Base-by-base conservation (phyloP, 495 filamentous ascomycete genomes). In the Tuber brumale region DNA sequence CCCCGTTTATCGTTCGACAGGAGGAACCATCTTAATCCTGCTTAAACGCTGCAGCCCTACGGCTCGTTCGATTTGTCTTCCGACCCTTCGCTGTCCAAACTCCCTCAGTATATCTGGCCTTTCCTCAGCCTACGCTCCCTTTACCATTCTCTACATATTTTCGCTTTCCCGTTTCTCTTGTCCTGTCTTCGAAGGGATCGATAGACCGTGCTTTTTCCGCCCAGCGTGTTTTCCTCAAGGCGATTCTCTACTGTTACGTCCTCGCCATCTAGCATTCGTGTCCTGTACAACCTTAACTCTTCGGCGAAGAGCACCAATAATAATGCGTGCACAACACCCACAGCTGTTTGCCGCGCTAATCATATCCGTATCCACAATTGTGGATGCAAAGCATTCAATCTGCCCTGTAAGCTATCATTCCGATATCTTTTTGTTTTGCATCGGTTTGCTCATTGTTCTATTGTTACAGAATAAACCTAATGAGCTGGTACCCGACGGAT, bases 401-500 rank as follows among this genome's bases (percentile, higher is more conserved):
- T 80, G 78, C 76, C 72, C 41, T 46, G 78, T 80, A 80, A 79
- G 70, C 51, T n/a, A 37, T 69, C 42, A 44, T 37, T 70, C 14
- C 42, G 31, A 9, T 69, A 19, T 12, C 10, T n/a, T 27, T 27
- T 42, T 23, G 19, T 37, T 66, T 37, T 71, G 44, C n/a, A 46
- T 19, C 74, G 8, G 16, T 27, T 51, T 69, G 41, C 66, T 73
- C 39, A 69, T 44, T 37, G 7, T n/a, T 16, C 48, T 77, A 61
- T 31, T 12, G 27, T 61, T 31, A 61, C n/a, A 80, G 78, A 80
- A 76, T n/a, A 74, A 79, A 48, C 78, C 76, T 21, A 71, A 41
- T 44, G 78, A 79, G 14, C 77, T 80, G 16, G 78, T 91, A 61
- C 94, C 93, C 43, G 95, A 99, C 83, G 93, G 95, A 27, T 98